A percentile compares a stretch with the other conserved stretches of the same genome.
Evolutionary conservation across 1,284 basidiomycete genomes (phyloP).

Genomic region (Meira nashicola): DNA sequence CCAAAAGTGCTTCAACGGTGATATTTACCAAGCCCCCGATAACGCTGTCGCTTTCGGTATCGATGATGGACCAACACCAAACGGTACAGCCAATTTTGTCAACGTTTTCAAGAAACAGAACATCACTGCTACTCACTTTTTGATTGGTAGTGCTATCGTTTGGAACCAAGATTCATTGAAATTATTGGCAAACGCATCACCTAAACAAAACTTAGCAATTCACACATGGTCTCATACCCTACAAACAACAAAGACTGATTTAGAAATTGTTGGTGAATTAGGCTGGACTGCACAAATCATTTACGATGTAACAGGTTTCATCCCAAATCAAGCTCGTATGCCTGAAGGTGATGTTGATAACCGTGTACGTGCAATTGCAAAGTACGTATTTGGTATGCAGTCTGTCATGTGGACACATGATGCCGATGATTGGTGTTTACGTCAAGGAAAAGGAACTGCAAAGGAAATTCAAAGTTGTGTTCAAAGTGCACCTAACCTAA

Average conservation of each 20-base stretch:
- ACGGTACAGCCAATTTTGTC: conserved; percentile 60
- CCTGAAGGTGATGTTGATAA: conserved; percentile 47
- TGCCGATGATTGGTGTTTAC: conserved; percentile 45
- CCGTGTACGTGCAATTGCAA: conserved; percentile 45
- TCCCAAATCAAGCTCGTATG: conserved; percentile 42
- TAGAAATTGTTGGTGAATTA: conserved; percentile 68
- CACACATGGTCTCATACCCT: conserved; percentile 51
- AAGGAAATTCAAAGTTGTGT: background rate
- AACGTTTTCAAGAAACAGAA: conserved; percentile 56
- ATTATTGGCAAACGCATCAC: conserved; percentile 57
- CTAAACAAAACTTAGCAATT: conserved; percentile 64
- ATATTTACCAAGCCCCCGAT: conserved; percentile 40
- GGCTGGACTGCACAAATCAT: conserved; percentile 79
- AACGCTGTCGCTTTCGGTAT: conserved; percentile 34
- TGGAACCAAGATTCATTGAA: conserved; percentile 60
- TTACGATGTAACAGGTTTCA: conserved; percentile 66
- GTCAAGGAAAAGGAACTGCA: conserved; percentile 35
- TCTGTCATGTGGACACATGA: conserved; percentile 44
- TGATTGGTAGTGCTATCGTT: conserved; percentile 72
- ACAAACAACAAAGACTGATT: conserved; percentile 71
- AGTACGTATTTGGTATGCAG: conserved; percentile 40
- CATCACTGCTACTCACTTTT: conserved; percentile 67
- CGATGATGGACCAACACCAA: conserved; percentile 69
- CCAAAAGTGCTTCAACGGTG: conserved; percentile 33
- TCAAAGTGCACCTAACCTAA: conserved; percentile 20